Conservation (phyloP, 1,284 basidiomycete species). For the Moesziomyces globuligerus region DNA sequence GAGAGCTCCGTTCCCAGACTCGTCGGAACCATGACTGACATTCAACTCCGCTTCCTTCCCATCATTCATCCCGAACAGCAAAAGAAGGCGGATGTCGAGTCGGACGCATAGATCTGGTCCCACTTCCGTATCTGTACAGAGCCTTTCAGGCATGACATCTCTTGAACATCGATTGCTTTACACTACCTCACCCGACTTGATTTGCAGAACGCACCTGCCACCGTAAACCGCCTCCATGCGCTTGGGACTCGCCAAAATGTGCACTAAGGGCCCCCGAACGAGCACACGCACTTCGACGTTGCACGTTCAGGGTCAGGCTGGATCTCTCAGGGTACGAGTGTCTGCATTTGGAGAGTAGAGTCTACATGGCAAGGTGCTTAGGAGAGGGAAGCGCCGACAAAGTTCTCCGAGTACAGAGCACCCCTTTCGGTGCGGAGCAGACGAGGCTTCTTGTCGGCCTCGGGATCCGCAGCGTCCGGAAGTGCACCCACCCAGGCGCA, state of each 20-base stretch:
- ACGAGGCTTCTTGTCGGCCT: constrained; percentile 59
- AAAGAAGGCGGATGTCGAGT: constrained; percentile 50
- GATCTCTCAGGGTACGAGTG: background rate
- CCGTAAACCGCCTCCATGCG: too few species aligned
- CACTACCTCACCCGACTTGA: background rate
- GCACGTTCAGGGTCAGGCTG: background rate
- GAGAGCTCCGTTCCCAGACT: background rate
- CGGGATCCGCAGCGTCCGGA: constrained; percentile 55
- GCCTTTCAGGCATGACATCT: background rate
- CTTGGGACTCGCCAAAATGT: too few species aligned
- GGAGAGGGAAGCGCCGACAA: constrained; percentile 61
- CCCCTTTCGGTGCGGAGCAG: constrained; percentile 60
- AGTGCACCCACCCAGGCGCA: constrained; percentile 63
- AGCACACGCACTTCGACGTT: too few species aligned
- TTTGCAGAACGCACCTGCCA: too few species aligned
- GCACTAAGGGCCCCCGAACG: too few species aligned
- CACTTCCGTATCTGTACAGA: background rate
- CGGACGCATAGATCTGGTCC: constrained; percentile 39
- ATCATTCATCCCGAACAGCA: constrained; percentile 19
- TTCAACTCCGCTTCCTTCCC: background rate
- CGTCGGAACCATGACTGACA: constrained; percentile 1
- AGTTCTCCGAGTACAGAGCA: constrained; percentile 51
- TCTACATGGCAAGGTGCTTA: constrained; percentile 8
- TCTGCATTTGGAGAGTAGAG: background rate
- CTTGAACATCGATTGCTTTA: constrained; percentile 1